Base-by-base conservation (phyloP, 805 yeast species). In the Ogataea methanolica region DNA sequence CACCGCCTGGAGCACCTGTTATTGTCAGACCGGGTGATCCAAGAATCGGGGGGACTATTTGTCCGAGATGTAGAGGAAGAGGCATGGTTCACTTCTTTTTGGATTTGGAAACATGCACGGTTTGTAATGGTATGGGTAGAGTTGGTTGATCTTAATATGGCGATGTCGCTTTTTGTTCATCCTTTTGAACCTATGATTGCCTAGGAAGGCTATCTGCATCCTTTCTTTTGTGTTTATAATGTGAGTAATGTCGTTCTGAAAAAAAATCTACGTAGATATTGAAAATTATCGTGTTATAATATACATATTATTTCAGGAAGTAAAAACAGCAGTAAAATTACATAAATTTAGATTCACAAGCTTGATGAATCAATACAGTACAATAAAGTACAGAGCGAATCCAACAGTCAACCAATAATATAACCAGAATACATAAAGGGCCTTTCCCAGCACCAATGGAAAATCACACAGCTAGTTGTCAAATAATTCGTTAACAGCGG, bases 1-100 rank as follows among this genome's bases (percentile, higher is more conserved):
- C 47, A 15, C 51, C 56, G n/a, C 43, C 40, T 19, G 29, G 44
- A 21, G 59, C 62, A 4, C 73, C 80, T 1, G 43, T 74, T 17
- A 66, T 77, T 15, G 84, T 86, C 1, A 61, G 58, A 19, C 94
- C 96, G 0, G 96, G 96, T 2, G 96, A 88, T 57, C 92, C 94
- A 1, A 57, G 82, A 33, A 61, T 78, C 52, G 96, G 96, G 1
- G 96, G 96, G 0, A 62, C 72, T 0, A 54, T 83, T 3, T 88
- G 96, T 67, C 88, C 88, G 0, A 69, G 79, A 43, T 88, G 95
- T 57, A 59, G 83, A 46, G 94, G 94, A 1, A 50, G 74, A 1
- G 94, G 95, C 1, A 55, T 72, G 46, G 70, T 75, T 2, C 66
- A 68, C 26, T 78, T 80, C 56, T 68, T 86, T 33, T 58, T 85